Base-by-base conservation (phyloP, 768 basidiomycete species). In the Coprinopsis marcescibilis region DNA sequence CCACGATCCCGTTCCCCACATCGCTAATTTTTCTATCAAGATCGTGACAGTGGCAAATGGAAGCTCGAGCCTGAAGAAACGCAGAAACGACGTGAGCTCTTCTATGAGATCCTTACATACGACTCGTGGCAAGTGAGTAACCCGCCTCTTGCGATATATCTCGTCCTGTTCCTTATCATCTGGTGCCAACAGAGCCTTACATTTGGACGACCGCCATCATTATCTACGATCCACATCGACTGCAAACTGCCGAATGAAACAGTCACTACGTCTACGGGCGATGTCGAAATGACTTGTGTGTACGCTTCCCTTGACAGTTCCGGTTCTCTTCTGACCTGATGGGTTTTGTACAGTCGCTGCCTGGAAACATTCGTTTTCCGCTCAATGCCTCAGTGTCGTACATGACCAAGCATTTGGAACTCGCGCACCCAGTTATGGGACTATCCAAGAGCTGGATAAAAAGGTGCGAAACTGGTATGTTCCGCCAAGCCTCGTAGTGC, bases 371-470 rank as follows among this genome's bases (percentile, higher is more conserved):
- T 69, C 75, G 15, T 85, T 81, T 52, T 64, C 74, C 3, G 73
- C 76, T 2, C 73, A 81, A 55, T 85, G 83, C 54, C 65, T 82
- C 43, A 78, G 74, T 46, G 61, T 78, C 12, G 77, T 85, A 3
- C 80, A 83, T 50, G 83, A 86, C 51, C 75, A 80, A 55, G 81
- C 77, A 1, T 85, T 85, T 46, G 78, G 82, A 26, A 77, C 83
- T 1, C 72, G 73, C 10, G 64, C 77, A 2, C 79, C 81, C 0
- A 75, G 67, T 46, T 85, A 86, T 60, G 76, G 75, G 51, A 68
- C 69, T 29, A 73, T 85, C 36, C 75, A 75, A 51, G 78, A 82
- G 45, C 75, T 86, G 7, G 82, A 84, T 63, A 76, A 72, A 65
- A 81, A 79, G 59, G 78, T 84, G 19, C 74, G 79, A 39, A 66